Evolutionary conservation across 1,284 basidiomycete genomes (phyloP), one percentile per base, ranked within the genome.

Genomic region (Ustilago nuda): DNA sequence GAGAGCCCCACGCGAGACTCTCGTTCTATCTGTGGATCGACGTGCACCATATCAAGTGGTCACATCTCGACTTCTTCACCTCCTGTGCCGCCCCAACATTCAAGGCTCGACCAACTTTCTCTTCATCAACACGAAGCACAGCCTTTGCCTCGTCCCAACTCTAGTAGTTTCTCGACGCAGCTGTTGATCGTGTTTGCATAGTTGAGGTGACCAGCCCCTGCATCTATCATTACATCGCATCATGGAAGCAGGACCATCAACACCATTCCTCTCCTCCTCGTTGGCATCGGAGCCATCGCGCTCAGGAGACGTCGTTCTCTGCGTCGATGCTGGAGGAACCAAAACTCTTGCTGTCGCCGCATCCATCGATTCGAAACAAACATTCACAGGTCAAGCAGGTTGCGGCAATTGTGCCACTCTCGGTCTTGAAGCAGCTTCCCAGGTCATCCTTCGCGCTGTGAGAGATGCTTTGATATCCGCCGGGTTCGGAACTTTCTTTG

Each of bases 301-400:
- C 36, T 59, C 64, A 8, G 61, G 57, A 35, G 65, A 71, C 46
- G 68, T 77, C 8, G 75, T 77, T 7, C 52, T 73, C 37, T 77
- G 75, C 33, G 66, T 77, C 19, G 75, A 77, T 62, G 75, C 75
- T 15, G 75, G 75, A 12, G 75, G 75, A 54, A 77, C 75, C 45
- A 77, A 77, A 64, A 77, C 75, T 4, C 70, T 77, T 13, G 75
- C 75, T 12, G 70, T 76, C 36, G 70, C 70, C 19, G 64, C 71
- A 8, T 53, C 57, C 3, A 45, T 60, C 27, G 57, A 56, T 32
- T 66, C 75, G 19, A 70, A 73, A 19, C 13, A 57, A 15, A 77
- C 67, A 8, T 77, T 60, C 39, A 50, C 52, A 8, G 75, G 66
- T 36, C 75, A 73, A 69, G 75, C 71, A 36, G 75, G 70, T 9